Conservation (phyloP, 2,329 filamentous ascomycete genomes). For the Hymenoscyphus scutula region DNA sequence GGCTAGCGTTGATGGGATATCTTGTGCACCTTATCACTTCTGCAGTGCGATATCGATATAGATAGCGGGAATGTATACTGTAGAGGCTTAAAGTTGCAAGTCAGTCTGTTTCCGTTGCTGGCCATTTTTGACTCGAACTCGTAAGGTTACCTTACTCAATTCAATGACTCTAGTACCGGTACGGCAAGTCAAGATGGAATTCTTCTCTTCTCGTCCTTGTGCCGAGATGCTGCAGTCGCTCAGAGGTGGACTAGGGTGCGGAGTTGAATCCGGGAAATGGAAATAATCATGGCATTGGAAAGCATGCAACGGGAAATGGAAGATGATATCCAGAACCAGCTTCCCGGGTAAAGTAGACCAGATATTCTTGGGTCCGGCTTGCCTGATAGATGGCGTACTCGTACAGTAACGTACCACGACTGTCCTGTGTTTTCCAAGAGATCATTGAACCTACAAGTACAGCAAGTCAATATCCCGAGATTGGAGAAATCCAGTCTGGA, state of each 20-base stretch:
- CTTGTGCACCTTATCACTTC: neutral
- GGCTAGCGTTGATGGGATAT: too few species aligned
- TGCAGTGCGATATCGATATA: neutral
- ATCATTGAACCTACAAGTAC: too few species aligned
- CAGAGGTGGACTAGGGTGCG: neutral
- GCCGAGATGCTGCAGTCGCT: neutral
- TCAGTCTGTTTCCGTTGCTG: neutral
- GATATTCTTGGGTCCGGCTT: neutral
- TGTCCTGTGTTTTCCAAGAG: too few species aligned
- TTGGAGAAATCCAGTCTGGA: too few species aligned
- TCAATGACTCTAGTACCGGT: neutral
- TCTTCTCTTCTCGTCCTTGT: neutral
- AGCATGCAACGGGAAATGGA: neutral
- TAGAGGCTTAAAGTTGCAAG: too few species aligned
- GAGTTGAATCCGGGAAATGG: neutral
- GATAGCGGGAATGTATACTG: too few species aligned
- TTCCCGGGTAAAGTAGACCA: neutral
- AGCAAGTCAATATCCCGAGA: too few species aligned
- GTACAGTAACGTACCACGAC: too few species aligned
- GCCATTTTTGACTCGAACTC: too few species aligned
- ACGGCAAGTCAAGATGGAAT: neutral
- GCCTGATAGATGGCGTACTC: neutral
- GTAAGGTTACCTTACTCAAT: too few species aligned
- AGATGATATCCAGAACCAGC: neutral
- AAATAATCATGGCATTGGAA: slow-evolving; percentile 1